phyloP scores from a whole-genome alignment of 2,329 filamentous ascomycete genomes.

The Chrysoporthe deuterocubensis region DNA sequence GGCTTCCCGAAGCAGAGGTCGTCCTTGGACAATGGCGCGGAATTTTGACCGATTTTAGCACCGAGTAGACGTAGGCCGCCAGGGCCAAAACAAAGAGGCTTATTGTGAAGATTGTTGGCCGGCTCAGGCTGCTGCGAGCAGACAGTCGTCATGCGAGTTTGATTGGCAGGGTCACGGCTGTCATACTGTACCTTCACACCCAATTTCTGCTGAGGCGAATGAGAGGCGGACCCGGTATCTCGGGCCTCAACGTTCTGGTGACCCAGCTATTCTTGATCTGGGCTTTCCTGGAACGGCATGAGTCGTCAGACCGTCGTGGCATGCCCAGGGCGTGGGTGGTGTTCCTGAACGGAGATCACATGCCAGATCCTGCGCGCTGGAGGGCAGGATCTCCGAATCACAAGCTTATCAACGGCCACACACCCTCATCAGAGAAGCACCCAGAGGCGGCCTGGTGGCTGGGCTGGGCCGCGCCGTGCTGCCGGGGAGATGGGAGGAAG shows the following conservation, averaged over 20 bases:
- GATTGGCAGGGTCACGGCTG: conserved; percentile 22
- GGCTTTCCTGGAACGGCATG: conserved; percentile 2
- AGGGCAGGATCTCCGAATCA: not conserved
- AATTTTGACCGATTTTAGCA: conserved; percentile 17
- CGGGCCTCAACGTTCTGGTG: not conserved
- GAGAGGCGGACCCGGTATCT: conserved; percentile 5
- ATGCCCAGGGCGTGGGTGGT: not conserved
- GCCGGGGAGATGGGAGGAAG: not conserved
- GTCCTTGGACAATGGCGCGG: conserved; percentile 8
- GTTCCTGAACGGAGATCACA: not conserved
- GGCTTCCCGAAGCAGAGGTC: conserved; percentile 3
- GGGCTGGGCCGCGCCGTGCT: not conserved
- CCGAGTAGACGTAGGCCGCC: conserved; percentile 13
- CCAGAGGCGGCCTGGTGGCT: not conserved
- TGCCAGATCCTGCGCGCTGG: conserved; percentile 4
- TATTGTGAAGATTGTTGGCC: conserved; percentile 3
- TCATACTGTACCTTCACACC: not conserved
- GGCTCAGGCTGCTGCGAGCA: conserved; percentile 4
- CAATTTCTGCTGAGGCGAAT: conserved; percentile 2
- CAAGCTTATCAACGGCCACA: conserved; percentile 1
- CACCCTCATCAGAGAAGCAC: not conserved
- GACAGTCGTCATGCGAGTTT: conserved; percentile 13
- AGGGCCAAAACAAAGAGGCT: conserved; percentile 1
- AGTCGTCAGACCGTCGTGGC: not conserved
- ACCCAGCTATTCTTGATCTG: not conserved